These are phyloP conservation scores for Leucogyrophana mollusca DNA, from an alignment of 768 basidiomycete species.

Conservation along the genomic window DNA sequence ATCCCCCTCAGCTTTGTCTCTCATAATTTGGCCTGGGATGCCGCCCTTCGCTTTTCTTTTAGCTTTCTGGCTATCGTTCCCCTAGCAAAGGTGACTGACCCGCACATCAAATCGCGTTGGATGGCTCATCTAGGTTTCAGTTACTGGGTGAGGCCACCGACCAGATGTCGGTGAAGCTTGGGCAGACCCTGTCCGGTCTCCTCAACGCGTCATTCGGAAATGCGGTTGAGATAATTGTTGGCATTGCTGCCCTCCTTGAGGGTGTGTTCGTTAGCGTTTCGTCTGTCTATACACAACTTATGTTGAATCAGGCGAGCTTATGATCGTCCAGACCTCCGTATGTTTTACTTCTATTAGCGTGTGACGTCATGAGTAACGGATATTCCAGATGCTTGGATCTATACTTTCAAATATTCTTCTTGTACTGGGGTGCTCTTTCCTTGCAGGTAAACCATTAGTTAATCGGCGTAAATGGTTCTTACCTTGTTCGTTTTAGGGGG, in stretches of 20 bases:
- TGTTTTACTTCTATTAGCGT: constrained; percentile 18
- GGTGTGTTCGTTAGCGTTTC: constrained; percentile 38
- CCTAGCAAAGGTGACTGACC: constrained; percentile 67
- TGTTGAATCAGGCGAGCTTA: constrained; percentile 59
- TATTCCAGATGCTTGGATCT: constrained; percentile 77
- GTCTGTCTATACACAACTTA: constrained; percentile 5
- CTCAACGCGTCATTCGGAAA: constrained; percentile 85
- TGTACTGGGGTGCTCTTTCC: constrained; percentile 88
- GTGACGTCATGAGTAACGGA: not conserved
- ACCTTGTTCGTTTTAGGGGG: constrained; percentile 50
- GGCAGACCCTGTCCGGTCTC: constrained; percentile 83
- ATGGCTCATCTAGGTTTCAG: no score
- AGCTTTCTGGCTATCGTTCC: constrained; percentile 85
- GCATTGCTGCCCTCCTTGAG: constrained; percentile 79
- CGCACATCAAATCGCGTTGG: no score
- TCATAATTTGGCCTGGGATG: constrained; percentile 72
- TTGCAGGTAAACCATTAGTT: constrained; percentile 53
- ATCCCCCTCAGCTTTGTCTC: constrained; percentile 71
- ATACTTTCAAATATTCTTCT: constrained; percentile 88
- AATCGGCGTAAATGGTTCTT: no score
- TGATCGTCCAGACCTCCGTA: constrained; percentile 91
- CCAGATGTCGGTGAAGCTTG: constrained; percentile 73
- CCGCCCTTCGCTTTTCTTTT: constrained; percentile 67
- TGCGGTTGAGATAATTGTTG: constrained; percentile 88
- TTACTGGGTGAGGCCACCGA: constrained; percentile 82